Evolutionary conservation across 208 protist genomes (phyloP).

Genomic region (Porcisia deanei): DNA sequence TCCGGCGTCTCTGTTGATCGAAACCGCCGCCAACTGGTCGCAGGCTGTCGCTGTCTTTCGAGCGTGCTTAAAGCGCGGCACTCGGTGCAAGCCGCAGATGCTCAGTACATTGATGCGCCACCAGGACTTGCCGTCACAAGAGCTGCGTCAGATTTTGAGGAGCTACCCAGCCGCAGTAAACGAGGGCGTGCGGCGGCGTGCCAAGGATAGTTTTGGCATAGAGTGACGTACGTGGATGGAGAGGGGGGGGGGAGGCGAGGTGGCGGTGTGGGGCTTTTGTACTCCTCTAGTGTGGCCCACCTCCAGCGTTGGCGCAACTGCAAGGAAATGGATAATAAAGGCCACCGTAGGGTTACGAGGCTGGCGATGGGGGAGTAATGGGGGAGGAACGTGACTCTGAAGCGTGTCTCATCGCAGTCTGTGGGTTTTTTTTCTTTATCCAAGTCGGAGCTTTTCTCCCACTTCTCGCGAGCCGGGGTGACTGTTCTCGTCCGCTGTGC

Average conservation of each 20-base stretch:
- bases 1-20: conserved; percentile 25
- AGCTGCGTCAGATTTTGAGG: conserved; percentile 38
- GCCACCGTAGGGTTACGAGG: not conserved
- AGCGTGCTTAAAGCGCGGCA: conserved; percentile 48
- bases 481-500: not conserved
- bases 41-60: conserved; percentile 51
- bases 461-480: not conserved
- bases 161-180: conserved; percentile 48
- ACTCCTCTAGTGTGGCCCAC: not conserved
- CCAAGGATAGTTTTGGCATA: conserved; percentile 25
- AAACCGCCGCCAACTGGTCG: conserved; percentile 17
- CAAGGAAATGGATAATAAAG: not conserved
- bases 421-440: not conserved
- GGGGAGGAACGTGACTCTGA: not conserved
- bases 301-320: not conserved
- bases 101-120: conserved; percentile 60
- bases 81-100: conserved; percentile 60
- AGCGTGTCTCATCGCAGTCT: not conserved
- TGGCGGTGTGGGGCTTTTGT: too few species aligned
- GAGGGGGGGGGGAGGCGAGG: not conserved
- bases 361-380: not conserved
- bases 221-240: conserved; percentile 1
- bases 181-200: conserved; percentile 47
- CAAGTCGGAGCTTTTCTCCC: not conserved
- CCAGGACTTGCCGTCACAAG: conserved; percentile 20